phyloP scores from a whole-genome alignment of 768 basidiomycete species.

The Cystobasidiopsis lactophilus region DNA sequence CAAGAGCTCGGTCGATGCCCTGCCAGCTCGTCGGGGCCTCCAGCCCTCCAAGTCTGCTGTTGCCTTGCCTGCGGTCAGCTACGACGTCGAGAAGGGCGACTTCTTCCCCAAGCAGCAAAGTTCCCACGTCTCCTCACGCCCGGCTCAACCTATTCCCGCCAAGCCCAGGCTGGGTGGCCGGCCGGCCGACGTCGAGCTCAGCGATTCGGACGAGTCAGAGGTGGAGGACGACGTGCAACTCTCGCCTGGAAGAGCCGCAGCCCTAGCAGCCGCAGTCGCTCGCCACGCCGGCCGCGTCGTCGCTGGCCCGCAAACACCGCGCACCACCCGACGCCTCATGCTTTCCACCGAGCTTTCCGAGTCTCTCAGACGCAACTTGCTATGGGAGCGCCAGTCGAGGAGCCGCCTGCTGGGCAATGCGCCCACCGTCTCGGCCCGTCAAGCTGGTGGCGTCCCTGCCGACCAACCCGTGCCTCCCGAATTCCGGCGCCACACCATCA shows the following conservation, averaged over 20 bases:
- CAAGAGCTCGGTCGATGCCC: conserved; percentile 4
- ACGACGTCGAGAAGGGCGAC: background rate
- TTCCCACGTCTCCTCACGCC: background rate
- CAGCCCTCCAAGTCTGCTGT: conserved; percentile 7
- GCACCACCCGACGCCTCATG: conserved; percentile 66
- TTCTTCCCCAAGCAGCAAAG: background rate
- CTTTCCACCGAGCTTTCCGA: conserved; percentile 66
- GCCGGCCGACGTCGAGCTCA: conserved; percentile 18
- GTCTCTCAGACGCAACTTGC: conserved; percentile 50
- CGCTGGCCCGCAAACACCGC: conserved; percentile 43
- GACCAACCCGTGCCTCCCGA: background rate
- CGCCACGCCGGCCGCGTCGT: conserved; percentile 24
- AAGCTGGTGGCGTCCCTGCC: too few relatives aligned
- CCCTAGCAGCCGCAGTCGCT: conserved; percentile 30
- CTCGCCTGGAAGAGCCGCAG: conserved; percentile 8
- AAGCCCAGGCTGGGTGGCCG: conserved; percentile 12
- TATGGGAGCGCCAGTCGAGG: conserved; percentile 38
- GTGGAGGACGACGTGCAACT: conserved; percentile 6
- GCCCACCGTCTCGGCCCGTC: background rate
- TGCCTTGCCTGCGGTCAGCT: background rate
- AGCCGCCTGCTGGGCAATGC: conserved; percentile 16
- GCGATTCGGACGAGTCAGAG: conserved; percentile 17
- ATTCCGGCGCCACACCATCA: too few relatives aligned
- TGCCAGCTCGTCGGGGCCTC: background rate
- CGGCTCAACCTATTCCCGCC: background rate